A percentile compares a stretch with the other conserved stretches of the same genome.
Evolutionary conservation across 371 early-diverging fungal genomes (phyloP).

Genomic region (Syncephalastrum racemosum): DNA sequence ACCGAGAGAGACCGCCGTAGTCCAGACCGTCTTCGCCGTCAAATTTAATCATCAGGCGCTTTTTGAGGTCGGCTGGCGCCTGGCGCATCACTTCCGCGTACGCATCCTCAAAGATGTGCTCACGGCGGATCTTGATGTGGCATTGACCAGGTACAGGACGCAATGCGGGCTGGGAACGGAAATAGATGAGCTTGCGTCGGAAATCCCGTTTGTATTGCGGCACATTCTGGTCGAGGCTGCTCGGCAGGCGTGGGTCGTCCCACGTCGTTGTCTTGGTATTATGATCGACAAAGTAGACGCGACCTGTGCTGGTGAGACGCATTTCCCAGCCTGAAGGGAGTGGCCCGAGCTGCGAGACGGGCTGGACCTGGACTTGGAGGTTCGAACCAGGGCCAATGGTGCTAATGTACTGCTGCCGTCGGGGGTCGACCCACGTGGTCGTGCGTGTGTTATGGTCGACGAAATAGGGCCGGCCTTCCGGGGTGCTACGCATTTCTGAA

Average conservation of each 20-base stretch:
- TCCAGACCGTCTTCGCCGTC: conserved; percentile 98
- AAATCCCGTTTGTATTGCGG: conserved; percentile 98
- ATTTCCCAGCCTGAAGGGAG: conserved; percentile 97
- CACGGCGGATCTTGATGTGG: conserved; percentile 87
- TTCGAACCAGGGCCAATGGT: conserved; percentile 55
- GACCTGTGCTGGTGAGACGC: conserved; percentile 90
- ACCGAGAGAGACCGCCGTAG: conserved; percentile 94
- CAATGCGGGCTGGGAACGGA: conserved; percentile 90
- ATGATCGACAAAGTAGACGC: conserved; percentile 94
- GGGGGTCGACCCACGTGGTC: conserved; percentile 95
- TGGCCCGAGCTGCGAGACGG: conserved; percentile 79
- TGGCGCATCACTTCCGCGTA: conserved; percentile 92
- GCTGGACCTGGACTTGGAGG: conserved; percentile 67
- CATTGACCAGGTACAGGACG: conserved; percentile 92
- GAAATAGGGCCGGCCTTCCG: conserved; percentile 93
- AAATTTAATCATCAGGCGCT: conserved; percentile 96
- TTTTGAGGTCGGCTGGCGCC: conserved; percentile 84
- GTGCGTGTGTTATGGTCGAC: conserved; percentile 97
- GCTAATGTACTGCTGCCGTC: conserved; percentile 65
- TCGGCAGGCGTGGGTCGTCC: conserved; percentile 95
- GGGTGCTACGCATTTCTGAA: conserved; percentile 71
- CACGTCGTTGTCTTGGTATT: conserved; percentile 93
- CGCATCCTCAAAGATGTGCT: conserved; percentile 91
- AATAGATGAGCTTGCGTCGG: conserved; percentile 93
- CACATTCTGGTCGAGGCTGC: conserved; percentile 89